Conservation (phyloP, 2,329 filamentous ascomycete species). For the Graphilbum sp. region DNA sequence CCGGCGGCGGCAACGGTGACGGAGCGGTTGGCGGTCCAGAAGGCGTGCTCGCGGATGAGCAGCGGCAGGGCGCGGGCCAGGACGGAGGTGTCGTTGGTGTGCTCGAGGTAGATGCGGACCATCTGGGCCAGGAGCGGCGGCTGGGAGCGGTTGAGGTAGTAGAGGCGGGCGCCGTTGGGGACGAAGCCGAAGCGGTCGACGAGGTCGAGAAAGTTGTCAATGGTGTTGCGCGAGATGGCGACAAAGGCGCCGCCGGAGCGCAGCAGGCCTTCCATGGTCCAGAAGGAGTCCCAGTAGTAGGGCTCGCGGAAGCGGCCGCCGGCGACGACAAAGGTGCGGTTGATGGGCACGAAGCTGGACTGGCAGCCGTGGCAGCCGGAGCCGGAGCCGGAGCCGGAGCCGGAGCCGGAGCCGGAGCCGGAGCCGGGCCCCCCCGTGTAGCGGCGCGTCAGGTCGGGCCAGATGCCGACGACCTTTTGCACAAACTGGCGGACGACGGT, state of each 20-base stretch:
- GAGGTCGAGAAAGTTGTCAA: conserved; percentile 54
- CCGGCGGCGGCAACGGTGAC: conserved; percentile 30
- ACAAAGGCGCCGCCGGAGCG: conserved; percentile 48
- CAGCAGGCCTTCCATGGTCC: conserved; percentile 49
- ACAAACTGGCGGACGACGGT: conserved; percentile 43
- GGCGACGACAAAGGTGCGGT: conserved; percentile 53
- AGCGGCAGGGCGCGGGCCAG: conserved; percentile 44
- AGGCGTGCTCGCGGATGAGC: conserved; percentile 45
- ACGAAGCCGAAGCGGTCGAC: conserved; percentile 49
- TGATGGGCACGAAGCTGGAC: conserved; percentile 48
- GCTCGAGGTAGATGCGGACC: conserved; percentile 46
- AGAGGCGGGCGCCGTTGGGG: conserved; percentile 46
- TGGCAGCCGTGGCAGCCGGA: conserved; percentile 41
- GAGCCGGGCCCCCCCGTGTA: conserved; percentile 39
- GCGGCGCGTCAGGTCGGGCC: conserved; percentile 48
- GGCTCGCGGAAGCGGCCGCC: conserved; percentile 55
- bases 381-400: conserved; percentile 29
- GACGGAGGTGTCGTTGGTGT: conserved; percentile 46
- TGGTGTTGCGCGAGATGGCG: conserved; percentile 47
- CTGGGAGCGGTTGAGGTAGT: conserved; percentile 54
- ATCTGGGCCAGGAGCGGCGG: conserved; percentile 50
- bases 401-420: conserved; percentile 46
- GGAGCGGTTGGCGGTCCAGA: conserved; percentile 45
- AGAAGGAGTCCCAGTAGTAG: conserved; percentile 58
- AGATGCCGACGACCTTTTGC: conserved; percentile 49